Conservation (phyloP, 2,329 filamentous ascomycete genomes). For the Calycina herbarum region DNA sequence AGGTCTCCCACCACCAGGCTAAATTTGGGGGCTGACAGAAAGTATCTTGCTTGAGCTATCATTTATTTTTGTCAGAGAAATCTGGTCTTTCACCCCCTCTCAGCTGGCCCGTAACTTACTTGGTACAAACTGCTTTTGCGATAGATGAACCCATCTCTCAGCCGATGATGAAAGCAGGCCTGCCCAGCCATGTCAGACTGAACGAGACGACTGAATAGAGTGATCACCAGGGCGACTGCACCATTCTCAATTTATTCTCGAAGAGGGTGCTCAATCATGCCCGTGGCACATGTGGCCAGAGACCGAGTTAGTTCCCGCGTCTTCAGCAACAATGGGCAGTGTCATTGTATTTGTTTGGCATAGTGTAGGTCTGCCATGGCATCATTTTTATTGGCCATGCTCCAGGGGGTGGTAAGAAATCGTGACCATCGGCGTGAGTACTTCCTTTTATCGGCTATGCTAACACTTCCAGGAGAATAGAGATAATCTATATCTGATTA, state of each 20-base stretch:
- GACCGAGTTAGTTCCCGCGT: background rate
- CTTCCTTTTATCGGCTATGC: background rate
- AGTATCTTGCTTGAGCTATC: too few species aligned
- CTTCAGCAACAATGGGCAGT: constrained; percentile 5
- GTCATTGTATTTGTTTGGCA: background rate
- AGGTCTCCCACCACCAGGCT: background rate
- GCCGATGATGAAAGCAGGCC: background rate
- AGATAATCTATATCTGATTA: too few species aligned
- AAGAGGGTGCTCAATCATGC: background rate
- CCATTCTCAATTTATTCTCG: background rate
- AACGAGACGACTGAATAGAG: background rate
- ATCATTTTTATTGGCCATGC: background rate
- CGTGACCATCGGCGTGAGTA: background rate
- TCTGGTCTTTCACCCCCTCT: too few species aligned
- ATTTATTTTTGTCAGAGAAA: too few species aligned
- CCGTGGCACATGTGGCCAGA: background rate
- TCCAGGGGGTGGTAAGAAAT: background rate
- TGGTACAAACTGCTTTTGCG: background rate
- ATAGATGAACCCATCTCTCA: constrained; percentile 4
- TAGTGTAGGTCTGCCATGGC: background rate
- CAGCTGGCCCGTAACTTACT: too few species aligned
- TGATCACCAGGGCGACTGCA: background rate
- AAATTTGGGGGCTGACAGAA: background rate
- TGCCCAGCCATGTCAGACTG: background rate
- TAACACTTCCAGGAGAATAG: too few species aligned